These are phyloP conservation scores for Ormosia emarginata DNA, from an alignment of 306 rosid genomes.

Conservation along the genomic window DNA sequence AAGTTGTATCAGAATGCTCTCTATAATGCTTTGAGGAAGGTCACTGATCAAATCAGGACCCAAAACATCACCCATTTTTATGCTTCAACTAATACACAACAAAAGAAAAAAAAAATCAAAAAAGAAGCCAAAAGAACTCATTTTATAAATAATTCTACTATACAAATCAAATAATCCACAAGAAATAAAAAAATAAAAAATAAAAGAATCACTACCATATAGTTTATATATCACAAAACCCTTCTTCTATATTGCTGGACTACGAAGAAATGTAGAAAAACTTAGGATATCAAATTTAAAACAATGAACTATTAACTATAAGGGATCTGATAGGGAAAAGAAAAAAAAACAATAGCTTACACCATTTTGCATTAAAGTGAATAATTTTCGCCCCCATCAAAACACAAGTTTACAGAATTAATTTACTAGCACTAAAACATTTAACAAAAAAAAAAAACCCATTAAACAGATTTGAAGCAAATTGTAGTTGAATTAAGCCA, in stretches of 20 bases:
- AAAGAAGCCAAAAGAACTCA: slow-evolving; percentile 11
- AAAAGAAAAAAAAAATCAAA: not conserved
- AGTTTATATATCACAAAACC: not conserved
- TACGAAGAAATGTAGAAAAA: not conserved
- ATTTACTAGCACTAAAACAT: not conserved
- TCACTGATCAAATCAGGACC: slow-evolving; percentile 65
- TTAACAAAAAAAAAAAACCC: not conserved
- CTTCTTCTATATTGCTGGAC: not conserved
- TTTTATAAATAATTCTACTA: not conserved
- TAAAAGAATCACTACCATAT: not conserved
- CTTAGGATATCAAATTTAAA: not conserved
- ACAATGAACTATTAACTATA: not conserved
- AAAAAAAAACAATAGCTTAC: not conserved
- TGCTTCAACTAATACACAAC: slow-evolving; percentile 4
- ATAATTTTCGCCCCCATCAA: not conserved
- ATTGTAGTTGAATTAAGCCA: not conserved
- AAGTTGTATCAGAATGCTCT: slow-evolving; percentile 56
- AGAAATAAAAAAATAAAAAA: not conserved
- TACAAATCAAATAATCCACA: not conserved
- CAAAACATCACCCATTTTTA: slow-evolving; percentile 50
- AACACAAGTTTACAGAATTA: not conserved
- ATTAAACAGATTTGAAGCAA: not conserved
- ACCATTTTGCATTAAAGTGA: not conserved
- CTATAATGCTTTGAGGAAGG: slow-evolving; percentile 84
- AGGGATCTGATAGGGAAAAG: not conserved